phyloP scores from a whole-genome alignment of 768 basidiomycete species.

The Boletus subparvulus region DNA sequence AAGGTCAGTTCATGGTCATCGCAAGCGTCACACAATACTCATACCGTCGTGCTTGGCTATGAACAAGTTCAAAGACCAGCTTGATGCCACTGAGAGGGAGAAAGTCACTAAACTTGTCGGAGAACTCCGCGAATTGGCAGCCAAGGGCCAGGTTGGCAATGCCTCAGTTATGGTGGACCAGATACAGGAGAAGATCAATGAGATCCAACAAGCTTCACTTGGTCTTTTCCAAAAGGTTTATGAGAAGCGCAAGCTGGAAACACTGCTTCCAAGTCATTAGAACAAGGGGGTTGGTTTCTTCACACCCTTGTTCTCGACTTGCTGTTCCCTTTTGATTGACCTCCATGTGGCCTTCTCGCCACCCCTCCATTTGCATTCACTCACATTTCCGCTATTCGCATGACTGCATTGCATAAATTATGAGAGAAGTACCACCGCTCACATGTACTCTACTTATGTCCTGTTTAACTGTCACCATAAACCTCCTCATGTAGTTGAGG shows the following conservation, averaged over 20 bases:
- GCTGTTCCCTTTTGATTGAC: conserved; percentile 8
- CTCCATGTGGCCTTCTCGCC: conserved; percentile 13
- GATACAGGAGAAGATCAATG: conserved; percentile 90
- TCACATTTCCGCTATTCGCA: conserved; percentile 2
- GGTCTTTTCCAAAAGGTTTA: conserved; percentile 98
- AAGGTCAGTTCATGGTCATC: conserved; percentile 51
- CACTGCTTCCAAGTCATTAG: conserved; percentile 45
- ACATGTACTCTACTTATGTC: conserved; percentile 22
- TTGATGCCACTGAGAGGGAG: conserved; percentile 89
- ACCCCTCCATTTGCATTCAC: conserved; percentile 27
- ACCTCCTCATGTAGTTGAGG: conserved; percentile 16
- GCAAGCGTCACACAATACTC: not conserved
- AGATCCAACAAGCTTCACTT: conserved; percentile 92
- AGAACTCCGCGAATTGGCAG: conserved; percentile 86
- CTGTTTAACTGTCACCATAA: conserved; percentile 14
- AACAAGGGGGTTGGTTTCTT: conserved; percentile 51
- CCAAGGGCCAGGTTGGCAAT: conserved; percentile 84
- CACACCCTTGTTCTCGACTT: not conserved
- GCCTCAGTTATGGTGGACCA: conserved; percentile 75
- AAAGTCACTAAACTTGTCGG: conserved; percentile 85
- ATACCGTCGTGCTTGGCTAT: conserved; percentile 54
- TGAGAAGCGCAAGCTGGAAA: conserved; percentile 87
- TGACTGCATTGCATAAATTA: conserved; percentile 30
- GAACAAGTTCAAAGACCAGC: conserved; percentile 96
- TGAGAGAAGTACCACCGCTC: conserved; percentile 29